Conservation (phyloP, 2,329 filamentous ascomycete species). For the Simplicillium sp. region DNA sequence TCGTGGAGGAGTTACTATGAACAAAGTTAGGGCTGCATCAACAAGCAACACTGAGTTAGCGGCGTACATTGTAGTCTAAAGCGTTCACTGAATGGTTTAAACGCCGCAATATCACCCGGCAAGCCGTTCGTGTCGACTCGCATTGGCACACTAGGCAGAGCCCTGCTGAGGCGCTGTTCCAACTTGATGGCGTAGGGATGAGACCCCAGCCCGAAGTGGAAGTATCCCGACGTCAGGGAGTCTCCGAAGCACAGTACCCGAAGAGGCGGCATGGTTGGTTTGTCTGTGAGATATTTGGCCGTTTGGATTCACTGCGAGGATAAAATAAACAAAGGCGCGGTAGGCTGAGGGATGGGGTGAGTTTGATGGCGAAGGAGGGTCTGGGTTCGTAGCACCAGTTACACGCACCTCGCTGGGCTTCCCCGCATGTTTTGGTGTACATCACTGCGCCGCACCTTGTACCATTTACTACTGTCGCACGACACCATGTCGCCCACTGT, state of each 20-base stretch:
- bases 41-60: not conserved
- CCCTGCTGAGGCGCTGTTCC: constrained; percentile 31
- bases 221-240: constrained; percentile 52
- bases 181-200: constrained; percentile 47
- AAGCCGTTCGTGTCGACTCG: constrained; percentile 38
- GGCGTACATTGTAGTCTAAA: constrained; percentile 26
- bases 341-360: too few relatives aligned
- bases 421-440: too few relatives aligned
- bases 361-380: too few relatives aligned
- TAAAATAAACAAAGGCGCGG: too few relatives aligned
- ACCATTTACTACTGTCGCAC: too few relatives aligned
- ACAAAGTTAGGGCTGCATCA: not conserved
- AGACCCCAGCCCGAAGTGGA: constrained; percentile 25
- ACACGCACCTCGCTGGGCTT: too few relatives aligned
- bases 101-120: constrained; percentile 39
- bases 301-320: too few relatives aligned
- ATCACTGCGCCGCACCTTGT: too few relatives aligned
- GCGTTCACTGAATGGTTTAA: constrained; percentile 18
- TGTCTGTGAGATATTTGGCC: too few relatives aligned
- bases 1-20: not conserved
- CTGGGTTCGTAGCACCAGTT: too few relatives aligned
- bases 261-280: constrained; percentile 24
- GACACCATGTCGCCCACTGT: too few relatives aligned
- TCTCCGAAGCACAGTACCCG: constrained; percentile 56
- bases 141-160: constrained; percentile 32